Conservation (phyloP, 2,329 filamentous ascomycete genomes). For the Pleurostoma richardsiae region DNA sequence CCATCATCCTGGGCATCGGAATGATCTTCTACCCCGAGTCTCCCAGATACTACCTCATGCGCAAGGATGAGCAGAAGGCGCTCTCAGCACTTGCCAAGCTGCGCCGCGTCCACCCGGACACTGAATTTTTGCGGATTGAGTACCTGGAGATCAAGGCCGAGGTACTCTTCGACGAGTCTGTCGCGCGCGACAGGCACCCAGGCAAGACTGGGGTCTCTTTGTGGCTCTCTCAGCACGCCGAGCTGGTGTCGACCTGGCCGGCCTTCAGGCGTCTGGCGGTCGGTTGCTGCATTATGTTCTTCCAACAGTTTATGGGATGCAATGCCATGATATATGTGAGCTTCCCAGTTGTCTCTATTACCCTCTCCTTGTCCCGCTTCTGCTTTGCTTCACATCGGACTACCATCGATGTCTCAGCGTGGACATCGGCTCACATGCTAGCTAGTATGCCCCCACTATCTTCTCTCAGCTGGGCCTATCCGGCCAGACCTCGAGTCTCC, state of each 20-base stretch:
- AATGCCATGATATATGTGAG: constrained; percentile 41
- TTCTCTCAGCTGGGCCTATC: constrained; percentile 23
- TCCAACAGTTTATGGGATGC: constrained; percentile 38
- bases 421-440: constrained; percentile 16
- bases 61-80: constrained; percentile 21
- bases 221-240: constrained; percentile 22
- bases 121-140: constrained; percentile 21
- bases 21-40: constrained; percentile 46
- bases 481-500: constrained; percentile 18
- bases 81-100: constrained; percentile 22
- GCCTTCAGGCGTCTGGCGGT: constrained; percentile 40
- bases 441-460: constrained; percentile 35
- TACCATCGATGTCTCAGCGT: background rate
- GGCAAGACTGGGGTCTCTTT: constrained; percentile 21
- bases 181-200: constrained; percentile 19
- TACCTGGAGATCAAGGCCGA: constrained; percentile 30
- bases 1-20: constrained; percentile 47
- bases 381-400: too few species aligned
- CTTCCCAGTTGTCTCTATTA: background rate
- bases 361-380: background rate
- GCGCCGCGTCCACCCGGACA: constrained; percentile 24
- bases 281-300: constrained; percentile 50
- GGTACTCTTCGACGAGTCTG: constrained; percentile 26
- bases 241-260: constrained; percentile 21
- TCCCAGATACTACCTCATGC: constrained; percentile 27